Conservation (phyloP, 768 basidiomycete species). For the Tylopilus sp. region DNA sequence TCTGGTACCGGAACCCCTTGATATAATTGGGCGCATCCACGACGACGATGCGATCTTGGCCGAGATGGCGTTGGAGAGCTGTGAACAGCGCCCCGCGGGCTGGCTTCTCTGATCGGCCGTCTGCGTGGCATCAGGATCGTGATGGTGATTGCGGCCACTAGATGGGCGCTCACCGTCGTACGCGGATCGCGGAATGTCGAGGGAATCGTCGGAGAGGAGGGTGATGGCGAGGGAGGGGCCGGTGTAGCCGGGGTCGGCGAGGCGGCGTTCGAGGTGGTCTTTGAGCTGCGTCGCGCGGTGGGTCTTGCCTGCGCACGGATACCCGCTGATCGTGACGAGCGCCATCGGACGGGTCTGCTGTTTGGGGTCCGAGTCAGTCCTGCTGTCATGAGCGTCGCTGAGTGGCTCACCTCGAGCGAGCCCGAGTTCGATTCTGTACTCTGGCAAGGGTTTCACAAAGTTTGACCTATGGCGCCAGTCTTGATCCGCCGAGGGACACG, state of each 20-base stretch:
- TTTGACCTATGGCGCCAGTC: no score
- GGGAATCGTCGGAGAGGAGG: slow-evolving; percentile 70
- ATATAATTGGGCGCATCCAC: slow-evolving; percentile 95
- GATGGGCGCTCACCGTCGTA: slow-evolving; percentile 62
- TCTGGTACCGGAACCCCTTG: slow-evolving; percentile 97
- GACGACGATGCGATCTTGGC: slow-evolving; percentile 74
- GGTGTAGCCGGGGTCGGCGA: slow-evolving; percentile 48
- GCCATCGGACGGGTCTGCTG: no score
- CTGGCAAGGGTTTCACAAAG: no score
- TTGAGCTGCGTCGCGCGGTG: slow-evolving; percentile 65
- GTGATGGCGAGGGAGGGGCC: slow-evolving; percentile 46
- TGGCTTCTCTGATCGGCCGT: slow-evolving; percentile 80
- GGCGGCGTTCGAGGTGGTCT: slow-evolving; percentile 48
- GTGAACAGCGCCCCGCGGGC: slow-evolving; percentile 83
- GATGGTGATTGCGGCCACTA: not conserved
- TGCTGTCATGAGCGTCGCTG: no score
- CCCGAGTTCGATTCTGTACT: no score
- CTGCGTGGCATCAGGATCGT: slow-evolving; percentile 34
- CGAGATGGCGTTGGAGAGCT: slow-evolving; percentile 72
- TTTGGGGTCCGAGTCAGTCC: no score
- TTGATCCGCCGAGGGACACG: no score
- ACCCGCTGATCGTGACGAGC: slow-evolving; percentile 87
- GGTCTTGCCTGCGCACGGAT: slow-evolving; percentile 85
- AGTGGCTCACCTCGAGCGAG: no score
- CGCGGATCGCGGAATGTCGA: slow-evolving; percentile 58